Evolutionary conservation across 768 basidiomycete species (phyloP), one percentile per base, ranked within the genome.

Genomic region (Royoungia palumana): DNA sequence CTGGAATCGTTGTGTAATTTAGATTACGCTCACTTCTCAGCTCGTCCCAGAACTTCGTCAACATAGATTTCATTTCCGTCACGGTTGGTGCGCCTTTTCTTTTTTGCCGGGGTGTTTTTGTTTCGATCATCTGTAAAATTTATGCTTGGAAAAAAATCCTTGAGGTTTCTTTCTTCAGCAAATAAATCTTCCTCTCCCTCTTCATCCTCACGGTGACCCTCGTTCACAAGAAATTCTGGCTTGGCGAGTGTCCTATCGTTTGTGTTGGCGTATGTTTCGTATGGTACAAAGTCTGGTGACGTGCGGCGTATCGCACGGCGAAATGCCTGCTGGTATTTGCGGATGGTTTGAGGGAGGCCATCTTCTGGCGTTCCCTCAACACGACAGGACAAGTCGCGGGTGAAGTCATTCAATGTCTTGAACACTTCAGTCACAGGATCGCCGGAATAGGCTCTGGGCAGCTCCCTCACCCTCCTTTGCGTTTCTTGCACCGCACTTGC

Each of bases 371-470:
- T 70, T 1, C 85, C 85, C 37, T 80, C 73, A 6, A 86, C 63
- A 16, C 77, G 70, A 12, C 35, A 57, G 1, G 66, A 53, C 0
- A 88, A 57, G 19, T 78, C 77, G 0, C 60, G 64, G 2, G 66
- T 60, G 42, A 88, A 89, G 0, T 46, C 55, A 4, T 73, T 65
- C 6, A 89, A 55, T 2, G 79, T 56, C 0, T 60, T 66, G 0
- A 79, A 59, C 2, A 88, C 74, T 41, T 86, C 85, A n/a, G 72
- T 73, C 0, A 79, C 63, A 0, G 84, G 77, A 39, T 87, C 77
- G 1, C 51, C 58, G 0, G 85, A 80, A 0, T 83, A 83, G 0
- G 76, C 72, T 27, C 65, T 74, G 0, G 85, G 84, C 0, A 79
- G 65, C n/a, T 44, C 20, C 0, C 51, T 42, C 1, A 75, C 35